A percentile compares a stretch with the other conserved stretches of the same genome.
Evolutionary conservation across 129 eudicot species (phyloP).

Genomic region (Heracleum sosnowskyi): DNA sequence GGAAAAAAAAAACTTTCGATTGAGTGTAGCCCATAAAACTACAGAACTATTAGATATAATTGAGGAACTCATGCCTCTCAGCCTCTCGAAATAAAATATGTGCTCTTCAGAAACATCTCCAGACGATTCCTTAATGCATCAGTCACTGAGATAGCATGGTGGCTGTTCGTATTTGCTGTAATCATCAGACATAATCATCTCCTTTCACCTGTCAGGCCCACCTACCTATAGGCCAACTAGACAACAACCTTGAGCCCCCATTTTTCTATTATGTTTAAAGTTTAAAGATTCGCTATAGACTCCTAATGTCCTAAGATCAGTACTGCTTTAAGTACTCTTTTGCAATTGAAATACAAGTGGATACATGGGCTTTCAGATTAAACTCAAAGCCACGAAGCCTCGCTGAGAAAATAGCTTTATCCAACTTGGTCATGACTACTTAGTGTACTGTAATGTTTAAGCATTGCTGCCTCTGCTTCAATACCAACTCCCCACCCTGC

Average conservation of each 20-base stretch:
- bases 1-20: too few species aligned
- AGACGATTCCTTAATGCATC: neutral
- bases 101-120: neutral
- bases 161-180: neutral
- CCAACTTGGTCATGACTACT: neutral
- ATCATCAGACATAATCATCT: neutral
- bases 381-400: neutral
- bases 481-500: constrained; percentile 99
- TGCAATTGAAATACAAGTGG: neutral
- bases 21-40: too few species aligned
- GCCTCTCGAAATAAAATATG: neutral
- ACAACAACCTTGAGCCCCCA: too few species aligned
- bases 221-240: too few species aligned
- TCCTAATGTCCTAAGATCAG: neutral
- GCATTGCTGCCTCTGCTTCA: constrained; percentile 98
- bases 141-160: neutral
- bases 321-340: neutral
- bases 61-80: neutral
- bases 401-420: neutral
- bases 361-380: neutral
- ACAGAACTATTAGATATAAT: neutral
- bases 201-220: too few species aligned
- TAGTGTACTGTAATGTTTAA: constrained; percentile 33
- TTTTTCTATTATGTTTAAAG: neutral
- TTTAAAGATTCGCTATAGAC: too few species aligned